These are phyloP conservation scores for Colletotrichum magnum DNA, from an alignment of 2,329 filamentous ascomycete genomes.

Conservation along the genomic window DNA sequence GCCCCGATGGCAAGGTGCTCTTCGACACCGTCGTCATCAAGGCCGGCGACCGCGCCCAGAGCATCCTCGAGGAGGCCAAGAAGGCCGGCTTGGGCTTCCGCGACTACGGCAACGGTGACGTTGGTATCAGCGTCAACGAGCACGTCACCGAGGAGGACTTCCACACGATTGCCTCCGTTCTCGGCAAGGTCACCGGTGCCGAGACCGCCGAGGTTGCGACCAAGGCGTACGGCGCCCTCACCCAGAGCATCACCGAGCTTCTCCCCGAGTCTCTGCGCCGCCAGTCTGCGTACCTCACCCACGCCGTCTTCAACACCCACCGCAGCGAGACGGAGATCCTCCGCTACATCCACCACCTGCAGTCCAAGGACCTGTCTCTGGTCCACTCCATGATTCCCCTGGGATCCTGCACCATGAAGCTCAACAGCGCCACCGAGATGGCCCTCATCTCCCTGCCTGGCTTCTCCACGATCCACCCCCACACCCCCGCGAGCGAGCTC, in stretches of 20 bases:
- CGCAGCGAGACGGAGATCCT: slow-evolving; percentile 96
- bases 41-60: slow-evolving; percentile 63
- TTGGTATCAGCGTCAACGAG: slow-evolving; percentile 86
- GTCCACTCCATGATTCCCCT: slow-evolving; percentile 98
- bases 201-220: slow-evolving; percentile 58
- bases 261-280: slow-evolving; percentile 76
- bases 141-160: slow-evolving; percentile 66
- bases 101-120: slow-evolving; percentile 68
- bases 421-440: slow-evolving; percentile 96
- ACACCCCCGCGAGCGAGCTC: slow-evolving; percentile 74
- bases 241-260: slow-evolving; percentile 52
- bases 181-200: slow-evolving; percentile 47
- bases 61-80: slow-evolving; percentile 65
- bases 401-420: slow-evolving; percentile 98
- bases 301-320: slow-evolving; percentile 94
- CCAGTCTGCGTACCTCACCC: slow-evolving; percentile 83
- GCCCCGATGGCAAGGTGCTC: slow-evolving; percentile 69
- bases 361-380: slow-evolving; percentile 94
- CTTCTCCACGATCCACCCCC: slow-evolving; percentile 86
- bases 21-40: slow-evolving; percentile 88
- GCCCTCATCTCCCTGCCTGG: slow-evolving; percentile 83
- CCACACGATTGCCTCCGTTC: slow-evolving; percentile 56
- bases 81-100: slow-evolving; percentile 73
- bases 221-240: slow-evolving; percentile 50
- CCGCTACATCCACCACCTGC: slow-evolving; percentile 92